A percentile compares a stretch with the other conserved stretches of the same genome.
phyloP scores from a whole-genome alignment of 1,139 yeast species.

The Saccharomyces hybrid region DNA sequence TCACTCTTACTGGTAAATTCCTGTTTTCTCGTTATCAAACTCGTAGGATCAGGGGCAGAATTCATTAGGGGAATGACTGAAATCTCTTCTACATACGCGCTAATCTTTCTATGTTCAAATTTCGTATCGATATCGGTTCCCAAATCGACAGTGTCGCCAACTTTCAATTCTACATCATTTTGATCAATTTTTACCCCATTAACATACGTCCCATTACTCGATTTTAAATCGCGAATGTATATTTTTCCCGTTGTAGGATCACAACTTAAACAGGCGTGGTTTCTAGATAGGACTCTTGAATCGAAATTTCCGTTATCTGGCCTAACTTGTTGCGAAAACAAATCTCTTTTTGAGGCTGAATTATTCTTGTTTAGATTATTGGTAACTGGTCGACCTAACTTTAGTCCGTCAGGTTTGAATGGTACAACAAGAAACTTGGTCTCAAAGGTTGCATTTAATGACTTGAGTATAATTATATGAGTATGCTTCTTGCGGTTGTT shows the following conservation, averaged over 20 bases:
- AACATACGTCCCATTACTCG: conserved; percentile 91
- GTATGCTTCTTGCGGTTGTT: conserved; percentile 23
- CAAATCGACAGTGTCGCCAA: conserved; percentile 75
- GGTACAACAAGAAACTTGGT: conserved; percentile 75
- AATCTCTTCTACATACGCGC: conserved; percentile 70
- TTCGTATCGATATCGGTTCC: conserved; percentile 90
- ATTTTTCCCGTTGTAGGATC: conserved; percentile 60
- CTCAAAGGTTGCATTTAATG: conserved; percentile 75
- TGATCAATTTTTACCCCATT: conserved; percentile 64
- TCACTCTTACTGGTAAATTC: conserved; percentile 7
- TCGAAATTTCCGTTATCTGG: conserved; percentile 89
- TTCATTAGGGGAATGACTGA: conserved; percentile 45
- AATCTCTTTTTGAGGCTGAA: not conserved
- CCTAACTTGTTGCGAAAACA: conserved; percentile 37
- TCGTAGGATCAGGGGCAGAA: not conserved
- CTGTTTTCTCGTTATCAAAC: conserved; percentile 1
- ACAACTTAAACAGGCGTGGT: conserved; percentile 85
- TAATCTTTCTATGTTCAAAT: conserved; percentile 73
- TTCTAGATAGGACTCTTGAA: conserved; percentile 84
- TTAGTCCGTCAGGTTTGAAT: conserved; percentile 68
- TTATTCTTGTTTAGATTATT: conserved; percentile 35
- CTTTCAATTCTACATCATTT: conserved; percentile 48
- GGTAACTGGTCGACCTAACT: conserved; percentile 68
- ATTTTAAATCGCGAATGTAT: conserved; percentile 76
- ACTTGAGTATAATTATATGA: conserved; percentile 53